A percentile compares a stretch with the other conserved stretches of the same genome.
These are phyloP conservation scores for Candida jianshihensis DNA, from an alignment of 805 yeast species.

Conservation along the genomic window DNA sequence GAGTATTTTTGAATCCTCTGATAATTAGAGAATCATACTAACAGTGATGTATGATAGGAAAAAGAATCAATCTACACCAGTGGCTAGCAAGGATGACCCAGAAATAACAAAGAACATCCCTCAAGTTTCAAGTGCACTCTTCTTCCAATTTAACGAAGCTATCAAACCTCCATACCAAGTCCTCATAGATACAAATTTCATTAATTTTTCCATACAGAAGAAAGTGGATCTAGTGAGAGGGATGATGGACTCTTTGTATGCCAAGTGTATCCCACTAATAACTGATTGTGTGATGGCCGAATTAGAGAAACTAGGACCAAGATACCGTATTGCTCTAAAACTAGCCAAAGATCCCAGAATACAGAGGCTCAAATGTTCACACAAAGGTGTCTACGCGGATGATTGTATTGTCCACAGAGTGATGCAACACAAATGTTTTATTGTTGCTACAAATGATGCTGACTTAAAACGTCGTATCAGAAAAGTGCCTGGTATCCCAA, in stretches of 20 bases:
- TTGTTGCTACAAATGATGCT: constrained; percentile 97
- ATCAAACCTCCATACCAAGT: constrained; percentile 98
- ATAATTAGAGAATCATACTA: no score
- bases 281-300: constrained; percentile 99
- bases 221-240: constrained; percentile 93
- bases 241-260: constrained; percentile 92
- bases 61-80: constrained; percentile 35
- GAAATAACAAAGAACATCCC: constrained; percentile 75
- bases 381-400: constrained; percentile 97
- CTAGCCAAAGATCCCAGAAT: constrained; percentile 93
- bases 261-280: constrained; percentile 90
- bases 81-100: constrained; percentile 51
- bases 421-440: constrained; percentile 92
- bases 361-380: constrained; percentile 79
- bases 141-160: constrained; percentile 89
- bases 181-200: constrained; percentile 91
- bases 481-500: constrained; percentile 95
- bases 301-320: constrained; percentile 91
- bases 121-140: constrained; percentile 91
- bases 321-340: constrained; percentile 85
- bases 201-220: constrained; percentile 93
- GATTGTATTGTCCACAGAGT: constrained; percentile 93
- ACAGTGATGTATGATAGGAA: constrained; percentile 19
- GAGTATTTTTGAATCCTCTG: constrained; percentile 23
- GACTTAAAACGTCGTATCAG: constrained; percentile 90